Base-by-base conservation (phyloP, 352 stramenopile species). In the Phytophthora pistaciae region DNA sequence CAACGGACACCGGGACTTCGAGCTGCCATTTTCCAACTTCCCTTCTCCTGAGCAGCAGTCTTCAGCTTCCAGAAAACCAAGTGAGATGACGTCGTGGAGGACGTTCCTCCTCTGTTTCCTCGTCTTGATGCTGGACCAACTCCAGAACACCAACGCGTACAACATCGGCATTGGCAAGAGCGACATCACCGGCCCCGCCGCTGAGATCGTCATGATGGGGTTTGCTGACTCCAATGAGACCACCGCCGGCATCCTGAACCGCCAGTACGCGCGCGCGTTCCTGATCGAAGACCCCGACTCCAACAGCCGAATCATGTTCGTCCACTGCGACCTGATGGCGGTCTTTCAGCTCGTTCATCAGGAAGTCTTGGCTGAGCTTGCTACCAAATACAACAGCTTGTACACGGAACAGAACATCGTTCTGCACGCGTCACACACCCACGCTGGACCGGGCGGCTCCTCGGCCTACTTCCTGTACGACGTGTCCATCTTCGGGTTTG, bases 241-340 rank as follows among this genome's bases (percentile, higher is more conserved):
- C 3, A 31, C 48, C 9, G 5, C 48, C 0, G 48, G 48, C 2
- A 54, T 54, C n/a, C 18, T 54, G 20, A 54, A 54, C 48, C 48
- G 48, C 20, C 48, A 54, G 48, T 54, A 54, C 8, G 48, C 48
- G 1, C 48, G 48, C 8, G 48, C 48, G 3, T 54, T 54, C 18
- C 48, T 54, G 20, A 54, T 54, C 21, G 48, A 54, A 54, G 48
- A 54, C 18, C 21, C 48, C 5, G 21, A 54, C 21, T 33, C 48
- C 48, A 54, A 54, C 48, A 54, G 48, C 48, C 21, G 48, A 55
- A 20, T 55, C 23, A 55, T 55, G 48, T 55, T 55, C 48, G 48
- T 55, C 20, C 20, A 55, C 48, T 55, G 48, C 21, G 48, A 55
- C 23, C n/a, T 55, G 6, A 55, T 55, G 48, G 8, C 48, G 21